These are phyloP conservation scores for Globisporangium splendens DNA, from an alignment of 352 stramenopile species.

Conservation along the genomic window DNA sequence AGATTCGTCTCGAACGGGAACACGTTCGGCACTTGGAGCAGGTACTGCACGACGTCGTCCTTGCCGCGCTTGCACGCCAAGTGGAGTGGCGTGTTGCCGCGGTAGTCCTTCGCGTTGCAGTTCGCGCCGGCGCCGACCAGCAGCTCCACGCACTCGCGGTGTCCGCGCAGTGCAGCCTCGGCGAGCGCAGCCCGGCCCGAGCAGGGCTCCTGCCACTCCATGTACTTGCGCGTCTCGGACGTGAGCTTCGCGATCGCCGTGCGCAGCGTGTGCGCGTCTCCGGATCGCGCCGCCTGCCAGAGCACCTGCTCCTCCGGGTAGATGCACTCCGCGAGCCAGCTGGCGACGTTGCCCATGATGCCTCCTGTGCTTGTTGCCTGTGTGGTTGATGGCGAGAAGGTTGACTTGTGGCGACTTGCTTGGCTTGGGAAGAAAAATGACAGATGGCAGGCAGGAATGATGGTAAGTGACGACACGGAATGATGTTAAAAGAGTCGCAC, in stretches of 20 bases:
- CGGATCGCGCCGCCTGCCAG: slow-evolving; percentile 43
- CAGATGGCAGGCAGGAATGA: too few species aligned
- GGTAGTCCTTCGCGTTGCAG: slow-evolving; percentile 43
- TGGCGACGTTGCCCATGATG: slow-evolving; percentile 40
- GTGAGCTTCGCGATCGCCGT: slow-evolving; percentile 32
- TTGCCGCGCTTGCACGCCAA: slow-evolving; percentile 45
- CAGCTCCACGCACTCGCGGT: slow-evolving; percentile 40
- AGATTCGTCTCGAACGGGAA: slow-evolving; percentile 47
- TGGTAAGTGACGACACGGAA: too few species aligned
- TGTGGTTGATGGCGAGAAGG: not conserved
- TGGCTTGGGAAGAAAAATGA: too few species aligned
- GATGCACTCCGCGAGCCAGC: slow-evolving; percentile 51
- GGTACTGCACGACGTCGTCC: slow-evolving; percentile 34
- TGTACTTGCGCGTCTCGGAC: slow-evolving; percentile 28
- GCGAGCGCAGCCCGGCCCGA: slow-evolving; percentile 40
- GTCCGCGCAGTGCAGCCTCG: slow-evolving; percentile 34
- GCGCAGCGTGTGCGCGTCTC: slow-evolving; percentile 34
- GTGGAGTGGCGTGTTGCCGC: slow-evolving; percentile 53
- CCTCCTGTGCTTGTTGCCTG: not conserved
- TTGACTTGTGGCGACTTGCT: not conserved
- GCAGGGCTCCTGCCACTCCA: slow-evolving; percentile 60
- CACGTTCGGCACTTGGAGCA: slow-evolving; percentile 33
- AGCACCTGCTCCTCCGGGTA: slow-evolving; percentile 54
- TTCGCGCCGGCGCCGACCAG: slow-evolving; percentile 44
- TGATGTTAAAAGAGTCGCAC: too few species aligned